Evolutionary conservation across 208 protist genomes (phyloP).

Genomic region (Strigomonas oncopelti): DNA sequence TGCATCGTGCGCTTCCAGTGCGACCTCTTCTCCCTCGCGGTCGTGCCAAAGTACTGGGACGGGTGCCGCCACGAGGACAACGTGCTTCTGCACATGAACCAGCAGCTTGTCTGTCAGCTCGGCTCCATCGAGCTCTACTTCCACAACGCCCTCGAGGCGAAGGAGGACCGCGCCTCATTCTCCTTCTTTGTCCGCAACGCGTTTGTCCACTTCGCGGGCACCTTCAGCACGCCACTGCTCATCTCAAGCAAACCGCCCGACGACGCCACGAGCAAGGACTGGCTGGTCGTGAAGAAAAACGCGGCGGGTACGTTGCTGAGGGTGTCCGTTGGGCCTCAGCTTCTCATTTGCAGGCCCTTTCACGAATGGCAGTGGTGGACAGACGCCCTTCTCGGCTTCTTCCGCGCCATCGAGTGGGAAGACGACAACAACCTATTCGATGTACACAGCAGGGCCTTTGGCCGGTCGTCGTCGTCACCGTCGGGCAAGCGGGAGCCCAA

Average conservation of each 20-base stretch:
- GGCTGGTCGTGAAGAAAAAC: slow-evolving; percentile 55
- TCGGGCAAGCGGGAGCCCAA: neutral
- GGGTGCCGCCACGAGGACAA: neutral
- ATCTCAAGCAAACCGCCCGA: slow-evolving; percentile 27
- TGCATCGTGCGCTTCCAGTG: slow-evolving; percentile 10
- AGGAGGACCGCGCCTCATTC: slow-evolving; percentile 32
- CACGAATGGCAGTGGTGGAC: slow-evolving; percentile 73
- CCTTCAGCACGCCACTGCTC: slow-evolving; percentile 47
- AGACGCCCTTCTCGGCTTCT: neutral
- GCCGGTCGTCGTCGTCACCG: too few species aligned
- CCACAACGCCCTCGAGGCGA: slow-evolving; percentile 12
- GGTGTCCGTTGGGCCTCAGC: slow-evolving; percentile 31
- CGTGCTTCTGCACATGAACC: slow-evolving; percentile 23
- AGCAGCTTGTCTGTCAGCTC: slow-evolving; percentile 20
- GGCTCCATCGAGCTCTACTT: slow-evolving; percentile 18
- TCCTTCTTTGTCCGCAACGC: slow-evolving; percentile 43
- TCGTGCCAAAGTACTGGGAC: slow-evolving; percentile 18
- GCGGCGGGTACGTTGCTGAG: slow-evolving; percentile 37
- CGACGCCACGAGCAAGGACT: slow-evolving; percentile 24
- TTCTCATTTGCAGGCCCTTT: slow-evolving; percentile 42
- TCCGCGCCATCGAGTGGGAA: neutral
- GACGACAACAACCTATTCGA: neutral
- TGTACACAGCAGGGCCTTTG: too few species aligned
- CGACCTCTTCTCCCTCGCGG: slow-evolving; percentile 2
- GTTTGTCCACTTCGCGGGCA: slow-evolving; percentile 35